Evolutionary conservation across 139 green algal genomes (phyloP).

Genomic region (Diplosphaera chodatii): DNA sequence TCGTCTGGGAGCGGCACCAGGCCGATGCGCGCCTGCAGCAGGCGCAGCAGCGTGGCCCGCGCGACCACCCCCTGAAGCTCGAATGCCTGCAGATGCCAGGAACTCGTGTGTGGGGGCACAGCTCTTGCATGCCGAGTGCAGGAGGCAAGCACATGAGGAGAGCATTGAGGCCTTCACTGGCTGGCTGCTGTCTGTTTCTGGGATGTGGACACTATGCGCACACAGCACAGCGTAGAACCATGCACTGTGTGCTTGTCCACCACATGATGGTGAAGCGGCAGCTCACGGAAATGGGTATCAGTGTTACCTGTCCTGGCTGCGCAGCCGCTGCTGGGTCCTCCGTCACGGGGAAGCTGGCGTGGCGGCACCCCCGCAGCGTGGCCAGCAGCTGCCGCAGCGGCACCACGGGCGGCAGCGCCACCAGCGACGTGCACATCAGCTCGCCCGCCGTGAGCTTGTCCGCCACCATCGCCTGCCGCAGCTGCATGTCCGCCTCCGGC

Average conservation of each 20-base stretch:
- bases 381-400: conserved; percentile 31
- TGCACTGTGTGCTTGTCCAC: too few species aligned
- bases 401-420: conserved; percentile 43
- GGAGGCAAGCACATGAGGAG: too few species aligned
- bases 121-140: too few species aligned
- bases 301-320: background rate
- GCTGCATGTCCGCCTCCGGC: conserved; percentile 31
- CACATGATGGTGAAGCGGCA: too few species aligned
- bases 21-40: conserved; percentile 39
- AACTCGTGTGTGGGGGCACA: too few species aligned
- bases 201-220: too few species aligned
- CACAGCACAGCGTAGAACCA: too few species aligned
- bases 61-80: conserved; percentile 33
- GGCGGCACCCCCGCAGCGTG: conserved; percentile 33
- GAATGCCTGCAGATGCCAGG: conserved; percentile 20
- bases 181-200: too few species aligned
- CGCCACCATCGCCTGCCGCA: conserved; percentile 40
- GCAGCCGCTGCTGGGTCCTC: conserved; percentile 10
- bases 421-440: conserved; percentile 42
- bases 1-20: background rate
- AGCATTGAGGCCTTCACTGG: too few species aligned
- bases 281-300: too few species aligned
- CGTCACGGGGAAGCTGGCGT: conserved; percentile 53
- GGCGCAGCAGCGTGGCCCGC: conserved; percentile 29
- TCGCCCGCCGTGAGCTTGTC: conserved; percentile 58